These are phyloP conservation scores for Viola pubescens DNA, from an alignment of 441 rosid genomes.

Conservation along the genomic window DNA sequence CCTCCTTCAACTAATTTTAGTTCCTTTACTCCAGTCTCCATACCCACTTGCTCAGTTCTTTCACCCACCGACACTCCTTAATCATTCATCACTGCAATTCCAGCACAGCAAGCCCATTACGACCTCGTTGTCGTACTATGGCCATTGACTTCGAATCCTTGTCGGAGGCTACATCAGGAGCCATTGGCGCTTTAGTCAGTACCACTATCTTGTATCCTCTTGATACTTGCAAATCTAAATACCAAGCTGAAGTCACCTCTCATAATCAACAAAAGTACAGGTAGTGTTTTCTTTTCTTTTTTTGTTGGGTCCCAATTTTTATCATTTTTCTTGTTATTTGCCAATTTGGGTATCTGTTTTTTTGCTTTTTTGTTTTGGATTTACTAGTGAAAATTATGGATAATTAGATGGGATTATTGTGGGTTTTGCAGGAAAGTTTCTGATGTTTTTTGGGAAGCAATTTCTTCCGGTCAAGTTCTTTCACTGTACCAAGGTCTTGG, in stretches of 20 bases:
- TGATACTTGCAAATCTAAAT: conserved; percentile 85
- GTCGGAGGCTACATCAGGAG: conserved; percentile 72
- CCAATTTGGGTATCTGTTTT: background rate
- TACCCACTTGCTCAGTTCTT: too few relatives aligned
- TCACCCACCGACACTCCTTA: too few relatives aligned
- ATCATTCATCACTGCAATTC: too few relatives aligned
- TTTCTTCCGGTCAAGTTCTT: conserved; percentile 49
- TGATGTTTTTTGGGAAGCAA: conserved; percentile 93
- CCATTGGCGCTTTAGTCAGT: conserved; percentile 81
- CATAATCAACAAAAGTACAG: conserved; percentile 62
- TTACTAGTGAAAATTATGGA: background rate
- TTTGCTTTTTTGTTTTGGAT: background rate
- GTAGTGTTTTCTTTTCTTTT: conserved; percentile 21
- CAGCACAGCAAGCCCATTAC: background rate
- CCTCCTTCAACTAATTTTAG: too few relatives aligned
- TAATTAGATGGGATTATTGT: background rate
- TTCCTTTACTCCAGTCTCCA: too few relatives aligned
- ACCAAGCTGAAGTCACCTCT: conserved; percentile 74
- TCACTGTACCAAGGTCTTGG: conserved; percentile 91
- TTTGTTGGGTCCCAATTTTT: background rate
- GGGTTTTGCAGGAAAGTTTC: conserved; percentile 51
- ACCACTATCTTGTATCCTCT: conserved; percentile 80
- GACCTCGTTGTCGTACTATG: conserved; percentile 16
- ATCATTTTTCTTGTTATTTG: background rate
- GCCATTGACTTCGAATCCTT: conserved; percentile 48